Conservation (phyloP, 257 asterid genomes). For the Solanum chaucha region DNA sequence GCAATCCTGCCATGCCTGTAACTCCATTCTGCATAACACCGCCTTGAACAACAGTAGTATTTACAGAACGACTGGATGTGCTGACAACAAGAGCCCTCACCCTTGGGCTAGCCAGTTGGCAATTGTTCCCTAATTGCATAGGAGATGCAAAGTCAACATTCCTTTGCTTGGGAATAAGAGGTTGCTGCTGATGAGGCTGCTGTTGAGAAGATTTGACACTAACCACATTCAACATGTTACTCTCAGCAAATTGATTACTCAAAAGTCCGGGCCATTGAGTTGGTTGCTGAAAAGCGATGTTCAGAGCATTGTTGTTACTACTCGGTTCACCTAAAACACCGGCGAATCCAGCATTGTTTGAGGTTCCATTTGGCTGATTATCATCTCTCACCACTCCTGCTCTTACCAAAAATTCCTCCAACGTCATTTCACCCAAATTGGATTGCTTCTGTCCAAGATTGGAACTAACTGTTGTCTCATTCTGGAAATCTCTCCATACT, state of each 20-base stretch:
- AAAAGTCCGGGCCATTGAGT: slow-evolving; percentile 22
- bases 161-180: slow-evolving; percentile 61
- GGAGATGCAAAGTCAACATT: slow-evolving; percentile 49
- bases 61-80: slow-evolving; percentile 23
- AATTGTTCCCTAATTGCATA: slow-evolving; percentile 27
- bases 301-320: slow-evolving; percentile 12
- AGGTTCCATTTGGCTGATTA: slow-evolving; percentile 26
- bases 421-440: slow-evolving; percentile 73
- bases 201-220: slow-evolving; percentile 22
- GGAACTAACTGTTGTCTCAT: slow-evolving; percentile 29
- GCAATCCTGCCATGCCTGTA: slow-evolving; percentile 31
- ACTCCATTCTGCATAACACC: slow-evolving; percentile 29
- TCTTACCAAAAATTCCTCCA: slow-evolving; percentile 63
- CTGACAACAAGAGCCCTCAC: slow-evolving; percentile 22
- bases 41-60: slow-evolving; percentile 24
- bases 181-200: slow-evolving; percentile 20
- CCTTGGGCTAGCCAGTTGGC: slow-evolving; percentile 33
- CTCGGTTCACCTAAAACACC: slow-evolving; percentile 25
- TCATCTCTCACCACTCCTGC: slow-evolving; percentile 88
- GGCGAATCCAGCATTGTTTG: slow-evolving; percentile 18
- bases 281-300: slow-evolving; percentile 43
- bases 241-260: slow-evolving; percentile 29
- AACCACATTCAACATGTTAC: slow-evolving; percentile 25
- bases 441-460: slow-evolving; percentile 48
- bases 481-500: slow-evolving; percentile 66